Conservation (phyloP, 345 rosid species). For the Eucalyptus pauciflora region DNA sequence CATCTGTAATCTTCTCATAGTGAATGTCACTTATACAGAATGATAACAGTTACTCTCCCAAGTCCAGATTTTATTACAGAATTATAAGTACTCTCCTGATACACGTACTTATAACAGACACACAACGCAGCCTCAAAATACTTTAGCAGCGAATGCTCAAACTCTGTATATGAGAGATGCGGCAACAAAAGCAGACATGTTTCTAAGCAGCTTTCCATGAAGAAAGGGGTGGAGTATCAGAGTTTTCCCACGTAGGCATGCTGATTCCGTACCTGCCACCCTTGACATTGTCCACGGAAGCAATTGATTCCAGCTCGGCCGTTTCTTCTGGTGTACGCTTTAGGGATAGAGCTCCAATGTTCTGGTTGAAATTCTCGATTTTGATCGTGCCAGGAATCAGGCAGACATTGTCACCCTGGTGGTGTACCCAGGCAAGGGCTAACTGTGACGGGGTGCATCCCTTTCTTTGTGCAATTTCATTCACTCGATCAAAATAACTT, state of each 20-base stretch:
- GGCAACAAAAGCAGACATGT: not conserved
- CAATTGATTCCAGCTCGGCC: slow-evolving; percentile 44
- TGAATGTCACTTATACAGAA: not conserved
- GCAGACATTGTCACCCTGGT: not conserved
- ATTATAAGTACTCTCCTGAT: not conserved
- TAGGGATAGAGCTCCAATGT: slow-evolving; percentile 25
- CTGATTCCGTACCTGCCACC: slow-evolving; percentile 25
- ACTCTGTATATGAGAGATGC: not conserved
- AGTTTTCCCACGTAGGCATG: slow-evolving; percentile 11
- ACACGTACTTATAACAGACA: not conserved
- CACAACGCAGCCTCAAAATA: not conserved
- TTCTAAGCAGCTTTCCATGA: slow-evolving; percentile 20
- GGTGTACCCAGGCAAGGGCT: slow-evolving; percentile 1
- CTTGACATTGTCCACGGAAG: slow-evolving; percentile 20
- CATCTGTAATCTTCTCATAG: not conserved
- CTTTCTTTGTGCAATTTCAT: not conserved
- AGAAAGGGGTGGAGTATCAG: slow-evolving; percentile 44
- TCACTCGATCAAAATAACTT: not conserved
- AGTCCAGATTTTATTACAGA: not conserved
- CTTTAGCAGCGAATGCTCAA: not conserved
- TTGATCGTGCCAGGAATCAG: not conserved
- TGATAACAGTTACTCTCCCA: not conserved
- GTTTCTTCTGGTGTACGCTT: slow-evolving; percentile 46
- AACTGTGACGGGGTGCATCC: slow-evolving; percentile 2
- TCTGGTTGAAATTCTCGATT: not conserved